Evolutionary conservation across 805 yeast genomes (phyloP).

Genomic region (Cephaloascus fragrans): DNA sequence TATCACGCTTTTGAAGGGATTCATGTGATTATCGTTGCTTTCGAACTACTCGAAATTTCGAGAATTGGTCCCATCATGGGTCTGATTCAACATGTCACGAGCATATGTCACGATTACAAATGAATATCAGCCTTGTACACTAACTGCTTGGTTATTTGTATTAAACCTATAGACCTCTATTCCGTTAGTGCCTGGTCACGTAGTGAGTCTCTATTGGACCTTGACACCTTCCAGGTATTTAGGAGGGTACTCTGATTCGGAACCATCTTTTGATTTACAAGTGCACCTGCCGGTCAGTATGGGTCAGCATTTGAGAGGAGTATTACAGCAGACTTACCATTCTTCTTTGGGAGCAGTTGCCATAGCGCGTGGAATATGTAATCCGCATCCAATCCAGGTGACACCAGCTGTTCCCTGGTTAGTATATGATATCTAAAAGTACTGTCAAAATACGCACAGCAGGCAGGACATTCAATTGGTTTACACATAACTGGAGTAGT

Average conservation of each 20-base stretch:
- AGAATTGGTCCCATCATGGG: no score
- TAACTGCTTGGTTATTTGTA: no score
- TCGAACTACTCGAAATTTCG: no score
- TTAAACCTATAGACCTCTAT: no score
- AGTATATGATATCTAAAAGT: not conserved
- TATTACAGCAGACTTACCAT: conserved; percentile 16
- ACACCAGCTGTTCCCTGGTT: conserved; percentile 8
- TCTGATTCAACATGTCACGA: no score
- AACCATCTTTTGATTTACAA: conserved; percentile 12
- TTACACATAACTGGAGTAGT: conserved; percentile 28
- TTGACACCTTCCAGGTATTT: conserved; percentile 12
- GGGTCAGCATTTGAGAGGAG: not conserved
- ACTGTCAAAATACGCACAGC: conserved; percentile 10
- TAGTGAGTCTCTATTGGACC: no score
- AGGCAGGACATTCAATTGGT: conserved; percentile 19
- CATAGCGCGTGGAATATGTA: conserved; percentile 32
- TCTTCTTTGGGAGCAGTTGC: conserved; percentile 17
- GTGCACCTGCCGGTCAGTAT: conserved; percentile 6
- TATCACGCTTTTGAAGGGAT: no score
- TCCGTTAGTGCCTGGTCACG: no score
- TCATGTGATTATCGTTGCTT: no score
- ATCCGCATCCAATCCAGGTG: conserved; percentile 38
- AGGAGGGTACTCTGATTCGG: conserved; percentile 16
- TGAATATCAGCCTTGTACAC: no score
- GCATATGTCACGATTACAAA: no score